These are phyloP conservation scores for Vaccinium vitisidaea DNA, from an alignment of 148 eudicot species.

Conservation along the genomic window DNA sequence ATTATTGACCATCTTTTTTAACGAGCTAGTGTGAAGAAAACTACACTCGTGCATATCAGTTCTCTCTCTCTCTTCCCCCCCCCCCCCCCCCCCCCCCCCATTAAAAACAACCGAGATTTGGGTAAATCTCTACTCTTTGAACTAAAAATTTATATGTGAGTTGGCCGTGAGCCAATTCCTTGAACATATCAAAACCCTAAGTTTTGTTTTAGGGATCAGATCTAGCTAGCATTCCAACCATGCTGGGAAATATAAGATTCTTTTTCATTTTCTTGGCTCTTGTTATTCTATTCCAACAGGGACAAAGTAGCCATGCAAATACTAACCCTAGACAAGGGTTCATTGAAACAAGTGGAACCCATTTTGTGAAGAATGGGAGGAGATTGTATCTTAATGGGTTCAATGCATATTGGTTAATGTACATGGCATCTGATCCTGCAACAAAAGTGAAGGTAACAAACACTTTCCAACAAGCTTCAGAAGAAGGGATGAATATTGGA, in stretches of 20 bases:
- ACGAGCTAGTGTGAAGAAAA: not conserved
- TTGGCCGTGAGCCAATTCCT: not conserved
- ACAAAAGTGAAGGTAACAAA: constrained; percentile 13
- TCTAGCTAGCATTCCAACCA: not conserved
- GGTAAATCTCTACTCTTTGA: not conserved
- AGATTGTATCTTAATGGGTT: constrained; percentile 24
- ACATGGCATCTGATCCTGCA: constrained; percentile 16
- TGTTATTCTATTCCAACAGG: not conserved
- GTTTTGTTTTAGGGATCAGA: not conserved
- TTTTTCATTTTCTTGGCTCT: not conserved
- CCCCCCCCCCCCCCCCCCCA: too few species aligned
- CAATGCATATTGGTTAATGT: constrained; percentile 31
- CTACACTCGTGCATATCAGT: not conserved
- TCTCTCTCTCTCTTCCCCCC: too few species aligned
- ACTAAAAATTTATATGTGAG: not conserved
- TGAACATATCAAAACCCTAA: not conserved
- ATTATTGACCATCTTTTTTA: too few species aligned
- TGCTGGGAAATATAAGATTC: not conserved
- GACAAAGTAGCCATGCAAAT: not conserved
- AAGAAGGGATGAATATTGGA: constrained; percentile 30
- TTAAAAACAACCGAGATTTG: not conserved
- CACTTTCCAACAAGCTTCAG: constrained; percentile 28
- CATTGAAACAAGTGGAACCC: constrained; percentile 15
- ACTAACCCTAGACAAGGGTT: not conserved
- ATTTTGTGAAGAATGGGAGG: constrained; percentile 22